These are phyloP conservation scores for Bacterosira constricta DNA, from an alignment of 108 stramenopile genomes.

Conservation along the genomic window DNA sequence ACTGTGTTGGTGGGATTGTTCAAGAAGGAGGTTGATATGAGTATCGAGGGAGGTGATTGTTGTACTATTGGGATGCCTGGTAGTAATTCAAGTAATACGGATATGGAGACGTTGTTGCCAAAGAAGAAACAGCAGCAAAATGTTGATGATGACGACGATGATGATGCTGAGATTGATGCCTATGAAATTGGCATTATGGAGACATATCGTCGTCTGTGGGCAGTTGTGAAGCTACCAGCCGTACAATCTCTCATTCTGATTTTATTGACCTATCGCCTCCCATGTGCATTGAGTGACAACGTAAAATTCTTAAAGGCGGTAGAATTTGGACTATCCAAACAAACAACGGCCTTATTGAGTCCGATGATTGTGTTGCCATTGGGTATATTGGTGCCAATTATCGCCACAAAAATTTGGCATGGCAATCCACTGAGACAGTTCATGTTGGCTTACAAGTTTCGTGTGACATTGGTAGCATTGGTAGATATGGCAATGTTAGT, in stretches of 20 bases:
- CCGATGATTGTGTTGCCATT: constrained; percentile 87
- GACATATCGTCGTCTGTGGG: constrained; percentile 87
- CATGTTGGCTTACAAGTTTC: constrained; percentile 78
- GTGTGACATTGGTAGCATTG: constrained; percentile 81
- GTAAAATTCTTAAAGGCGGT: constrained; percentile 91
- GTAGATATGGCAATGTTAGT: constrained; percentile 79
- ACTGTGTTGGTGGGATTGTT: constrained; percentile 91
- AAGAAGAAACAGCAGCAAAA: constrained; percentile 16
- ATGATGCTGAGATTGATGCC: constrained; percentile 86
- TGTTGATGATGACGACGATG: constrained; percentile 59
- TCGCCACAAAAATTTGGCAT: constrained; percentile 81
- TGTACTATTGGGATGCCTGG: constrained; percentile 4
- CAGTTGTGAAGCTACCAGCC: constrained; percentile 85
- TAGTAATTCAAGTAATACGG: constrained; percentile 19
- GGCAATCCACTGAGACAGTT: constrained; percentile 80
- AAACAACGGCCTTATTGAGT: constrained; percentile 82
- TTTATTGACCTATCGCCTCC: constrained; percentile 88
- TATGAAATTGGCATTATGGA: constrained; percentile 79
- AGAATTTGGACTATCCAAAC: constrained; percentile 83
- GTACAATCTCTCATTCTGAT: constrained; percentile 86
- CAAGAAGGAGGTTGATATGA: constrained; percentile 77
- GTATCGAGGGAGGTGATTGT: constrained; percentile 26
- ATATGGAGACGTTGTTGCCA: constrained; percentile 33
- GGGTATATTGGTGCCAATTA: constrained; percentile 81
- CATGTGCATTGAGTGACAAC: constrained; percentile 85